These are phyloP conservation scores for Halophytophthora polymorphica DNA, from an alignment of 352 stramenopile genomes.

Conservation along the genomic window DNA sequence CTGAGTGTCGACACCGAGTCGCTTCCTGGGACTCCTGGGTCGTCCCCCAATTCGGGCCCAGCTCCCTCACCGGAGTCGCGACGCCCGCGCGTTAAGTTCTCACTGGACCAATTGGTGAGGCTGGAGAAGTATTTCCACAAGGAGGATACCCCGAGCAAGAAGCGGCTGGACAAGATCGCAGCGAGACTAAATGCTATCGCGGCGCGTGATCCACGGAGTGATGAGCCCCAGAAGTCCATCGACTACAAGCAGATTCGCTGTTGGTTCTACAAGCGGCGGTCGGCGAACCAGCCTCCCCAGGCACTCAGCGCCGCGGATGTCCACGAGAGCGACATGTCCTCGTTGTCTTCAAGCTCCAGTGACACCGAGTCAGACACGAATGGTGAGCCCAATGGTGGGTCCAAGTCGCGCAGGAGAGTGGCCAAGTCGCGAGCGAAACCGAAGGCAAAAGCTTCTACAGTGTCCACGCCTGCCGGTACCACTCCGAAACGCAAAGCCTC, in stretches of 20 bases:
- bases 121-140: conserved; percentile 83
- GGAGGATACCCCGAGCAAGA: conserved; percentile 80
- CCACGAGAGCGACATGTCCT: conserved; percentile 32
- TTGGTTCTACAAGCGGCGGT: conserved; percentile 87
- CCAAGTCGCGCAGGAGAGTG: conserved; percentile 6
- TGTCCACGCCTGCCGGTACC: conserved; percentile 8
- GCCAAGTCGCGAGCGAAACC: conserved; percentile 22
- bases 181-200: conserved; percentile 73
- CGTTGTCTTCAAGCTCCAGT: conserved; percentile 52
- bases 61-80: conserved; percentile 63
- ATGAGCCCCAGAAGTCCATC: conserved; percentile 57
- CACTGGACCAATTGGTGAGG: conserved; percentile 68
- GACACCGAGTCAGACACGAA: conserved; percentile 73
- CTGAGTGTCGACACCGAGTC: conserved; percentile 57
- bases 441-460: conserved; percentile 21
- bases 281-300: conserved; percentile 72
- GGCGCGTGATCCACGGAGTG: conserved; percentile 42
- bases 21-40: conserved; percentile 48
- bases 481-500: conserved; percentile 26
- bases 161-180: conserved; percentile 72
- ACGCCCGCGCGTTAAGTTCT: conserved; percentile 75
- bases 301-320: conserved; percentile 57
- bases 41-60: conserved; percentile 56
- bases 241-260: conserved; percentile 88
- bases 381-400: conserved; percentile 23